Evolutionary conservation across 2,329 filamentous ascomycete species (phyloP).

Genomic region (Trichoderma oligosporum): DNA sequence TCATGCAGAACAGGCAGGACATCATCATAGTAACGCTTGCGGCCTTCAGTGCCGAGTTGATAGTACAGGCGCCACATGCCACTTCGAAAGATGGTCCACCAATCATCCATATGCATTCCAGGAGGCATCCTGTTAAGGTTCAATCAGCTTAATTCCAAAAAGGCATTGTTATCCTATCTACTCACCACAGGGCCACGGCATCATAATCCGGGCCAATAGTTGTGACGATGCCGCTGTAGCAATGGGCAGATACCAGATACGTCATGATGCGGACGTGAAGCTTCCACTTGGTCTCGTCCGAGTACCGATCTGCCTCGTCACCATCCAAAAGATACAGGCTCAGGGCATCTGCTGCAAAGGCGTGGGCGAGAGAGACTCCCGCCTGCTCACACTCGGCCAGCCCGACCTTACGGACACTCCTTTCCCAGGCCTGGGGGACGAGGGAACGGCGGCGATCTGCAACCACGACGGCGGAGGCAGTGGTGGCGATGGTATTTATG

Average conservation of each 20-base stretch:
- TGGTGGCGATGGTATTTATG: slow-evolving; percentile 19
- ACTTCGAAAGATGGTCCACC: slow-evolving; percentile 66
- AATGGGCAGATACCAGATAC: slow-evolving; percentile 72
- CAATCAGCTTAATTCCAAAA: background rate
- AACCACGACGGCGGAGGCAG: background rate
- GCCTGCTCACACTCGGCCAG: slow-evolving; percentile 68
- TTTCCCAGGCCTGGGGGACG: slow-evolving; percentile 50
- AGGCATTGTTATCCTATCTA: slow-evolving; percentile 17
- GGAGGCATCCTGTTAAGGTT: slow-evolving; percentile 31
- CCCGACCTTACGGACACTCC: slow-evolving; percentile 58
- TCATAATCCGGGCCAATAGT: slow-evolving; percentile 73
- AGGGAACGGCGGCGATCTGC: slow-evolving; percentile 39
- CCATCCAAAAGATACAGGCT: slow-evolving; percentile 71
- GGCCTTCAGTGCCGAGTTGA: slow-evolving; percentile 68
- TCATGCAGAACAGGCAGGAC: slow-evolving; percentile 71
- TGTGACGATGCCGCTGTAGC: slow-evolving; percentile 68
- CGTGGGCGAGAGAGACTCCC: slow-evolving; percentile 67
- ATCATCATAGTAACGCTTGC: slow-evolving; percentile 70
- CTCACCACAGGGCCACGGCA: slow-evolving; percentile 74
- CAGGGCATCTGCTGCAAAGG: slow-evolving; percentile 72
- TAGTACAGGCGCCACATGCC: slow-evolving; percentile 76
- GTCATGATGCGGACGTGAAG: slow-evolving; percentile 74
- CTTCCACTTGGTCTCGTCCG: slow-evolving; percentile 67
- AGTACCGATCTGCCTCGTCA: slow-evolving; percentile 60
- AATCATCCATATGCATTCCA: slow-evolving; percentile 68